Evolutionary conservation across 306 rosid genomes (phyloP), one percentile per base, ranked within the genome.

Genomic region (Sicyos edulis): DNA sequence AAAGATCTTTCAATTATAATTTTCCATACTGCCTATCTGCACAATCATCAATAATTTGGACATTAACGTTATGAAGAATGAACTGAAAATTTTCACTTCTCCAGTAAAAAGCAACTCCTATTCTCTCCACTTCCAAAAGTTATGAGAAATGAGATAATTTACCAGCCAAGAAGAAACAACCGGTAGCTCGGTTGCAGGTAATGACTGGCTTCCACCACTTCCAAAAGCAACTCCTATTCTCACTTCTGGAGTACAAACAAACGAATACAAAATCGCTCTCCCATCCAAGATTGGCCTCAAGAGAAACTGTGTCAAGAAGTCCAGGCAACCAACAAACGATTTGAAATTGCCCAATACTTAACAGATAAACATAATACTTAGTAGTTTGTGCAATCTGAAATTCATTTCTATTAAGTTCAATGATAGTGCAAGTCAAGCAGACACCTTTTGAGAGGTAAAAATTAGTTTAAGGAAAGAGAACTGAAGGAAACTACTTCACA

Each of bases 91-190:
- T 61, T 61, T 61, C 67, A 61, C 20, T 61, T 24, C 15, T 29
- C 37, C 6, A 15, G 5, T 63, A 47, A 34, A 37, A 64, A 22
- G 15, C 37, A 32, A 4, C 2, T 32, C 37, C 37, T 32, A 32
- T 32, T 32, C 37, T 32, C 37, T 1, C 37, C 37, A 32, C 37
- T 32, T 32, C 37, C 37, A 32, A 32, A 32, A 32, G 37, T 32
- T 32, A 42, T 44, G 54, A 55, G 59, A 15, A 32, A 24, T 40
- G 44, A 57, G 76, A 77, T 72, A 65, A 81, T 61, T 67, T 56
- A 95, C 99, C 96, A 95, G 88, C 96, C 96, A 95, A 73, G 91
- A 83, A 77, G 96, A 89, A 79, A 95, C 99, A 6, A 84, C 96
- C 5, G 99, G 99, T 77, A 91, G 89, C 79, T 82, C 99, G 0